These are phyloP conservation scores for Lenwebbia sp. DNA, from an alignment of 345 rosid species.

Conservation along the genomic window DNA sequence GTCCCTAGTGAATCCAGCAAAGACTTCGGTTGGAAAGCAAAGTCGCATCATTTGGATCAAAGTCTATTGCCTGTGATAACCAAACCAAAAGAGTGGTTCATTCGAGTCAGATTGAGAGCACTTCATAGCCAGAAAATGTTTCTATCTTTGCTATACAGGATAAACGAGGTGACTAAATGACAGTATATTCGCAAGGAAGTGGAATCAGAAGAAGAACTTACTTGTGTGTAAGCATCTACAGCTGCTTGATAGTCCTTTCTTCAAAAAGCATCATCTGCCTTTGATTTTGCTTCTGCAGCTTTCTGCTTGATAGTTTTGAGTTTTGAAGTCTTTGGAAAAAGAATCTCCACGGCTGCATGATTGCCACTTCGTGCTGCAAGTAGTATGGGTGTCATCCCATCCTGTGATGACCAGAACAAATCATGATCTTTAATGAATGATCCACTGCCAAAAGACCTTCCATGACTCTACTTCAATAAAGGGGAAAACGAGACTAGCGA, in stretches of 20 bases:
- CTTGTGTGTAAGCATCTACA: no score
- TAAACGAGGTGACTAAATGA: no score
- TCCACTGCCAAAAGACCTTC: not conserved
- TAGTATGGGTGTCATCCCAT: constrained; percentile 64
- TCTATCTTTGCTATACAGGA: not conserved
- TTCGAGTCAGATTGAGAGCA: not conserved
- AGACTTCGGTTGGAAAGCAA: constrained; percentile 81
- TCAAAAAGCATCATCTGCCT: no score
- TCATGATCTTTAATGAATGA: not conserved
- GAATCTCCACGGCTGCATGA: constrained; percentile 55
- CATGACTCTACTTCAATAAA: not conserved
- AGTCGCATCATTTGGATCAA: constrained; percentile 68
- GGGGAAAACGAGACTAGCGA: not conserved
- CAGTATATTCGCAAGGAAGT: not conserved
- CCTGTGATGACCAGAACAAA: constrained; percentile 24
- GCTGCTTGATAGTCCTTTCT: no score
- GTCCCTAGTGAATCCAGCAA: constrained; percentile 73
- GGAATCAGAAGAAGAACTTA: no score
- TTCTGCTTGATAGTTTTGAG: constrained; percentile 18
- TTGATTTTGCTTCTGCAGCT: no score
- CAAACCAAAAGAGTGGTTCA: no score
- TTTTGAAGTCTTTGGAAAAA: constrained; percentile 52
- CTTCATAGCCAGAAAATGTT: constrained; percentile 28
- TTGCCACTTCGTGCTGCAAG: constrained; percentile 75
- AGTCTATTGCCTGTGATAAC: constrained; percentile 24